Conservation (phyloP, 2,329 filamentous ascomycete genomes). For the Nakataea oryzae region DNA sequence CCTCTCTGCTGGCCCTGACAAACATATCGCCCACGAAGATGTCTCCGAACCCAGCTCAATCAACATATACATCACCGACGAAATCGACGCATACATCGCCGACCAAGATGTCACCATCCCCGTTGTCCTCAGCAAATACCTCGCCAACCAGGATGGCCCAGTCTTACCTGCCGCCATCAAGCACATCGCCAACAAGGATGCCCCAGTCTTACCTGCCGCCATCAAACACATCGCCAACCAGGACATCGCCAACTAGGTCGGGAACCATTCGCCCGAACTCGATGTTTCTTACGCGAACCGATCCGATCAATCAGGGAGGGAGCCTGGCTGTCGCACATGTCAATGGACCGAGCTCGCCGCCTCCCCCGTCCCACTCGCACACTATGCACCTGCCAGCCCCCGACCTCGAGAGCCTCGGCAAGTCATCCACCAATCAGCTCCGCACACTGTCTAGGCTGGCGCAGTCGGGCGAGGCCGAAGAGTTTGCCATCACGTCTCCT, state of each 20-base stretch:
- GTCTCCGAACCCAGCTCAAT: too few species aligned
- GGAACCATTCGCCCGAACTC: slow-evolving; percentile 44
- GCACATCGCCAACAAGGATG: slow-evolving; percentile 5
- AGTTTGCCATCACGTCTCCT: slow-evolving; percentile 68
- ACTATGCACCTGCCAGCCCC: slow-evolving; percentile 47
- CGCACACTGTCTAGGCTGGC: slow-evolving; percentile 78
- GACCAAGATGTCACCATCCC: not conserved
- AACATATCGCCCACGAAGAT: not conserved
- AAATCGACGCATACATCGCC: not conserved
- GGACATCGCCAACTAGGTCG: slow-evolving; percentile 27
- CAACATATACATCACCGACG: slow-evolving; percentile 5
- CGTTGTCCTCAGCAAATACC: not conserved
- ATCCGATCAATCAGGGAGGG: slow-evolving; percentile 32
- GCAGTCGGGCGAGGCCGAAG: slow-evolving; percentile 62
- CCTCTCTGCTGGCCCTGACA: not conserved
- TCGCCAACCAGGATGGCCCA: not conserved
- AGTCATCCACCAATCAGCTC: slow-evolving; percentile 83
- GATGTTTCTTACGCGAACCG: slow-evolving; percentile 48
- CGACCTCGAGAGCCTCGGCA: slow-evolving; percentile 72
- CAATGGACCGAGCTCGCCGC: slow-evolving; percentile 15
- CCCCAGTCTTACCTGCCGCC: slow-evolving; percentile 16
- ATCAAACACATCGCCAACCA: not conserved
- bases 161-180: slow-evolving; percentile 12
- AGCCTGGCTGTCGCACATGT: slow-evolving; percentile 19
- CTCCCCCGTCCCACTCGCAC: slow-evolving; percentile 26